A percentile compares a stretch with the other conserved stretches of the same genome.
phyloP scores from a whole-genome alignment of 208 protist genomes.

The Trichomonas vaginalis region DNA sequence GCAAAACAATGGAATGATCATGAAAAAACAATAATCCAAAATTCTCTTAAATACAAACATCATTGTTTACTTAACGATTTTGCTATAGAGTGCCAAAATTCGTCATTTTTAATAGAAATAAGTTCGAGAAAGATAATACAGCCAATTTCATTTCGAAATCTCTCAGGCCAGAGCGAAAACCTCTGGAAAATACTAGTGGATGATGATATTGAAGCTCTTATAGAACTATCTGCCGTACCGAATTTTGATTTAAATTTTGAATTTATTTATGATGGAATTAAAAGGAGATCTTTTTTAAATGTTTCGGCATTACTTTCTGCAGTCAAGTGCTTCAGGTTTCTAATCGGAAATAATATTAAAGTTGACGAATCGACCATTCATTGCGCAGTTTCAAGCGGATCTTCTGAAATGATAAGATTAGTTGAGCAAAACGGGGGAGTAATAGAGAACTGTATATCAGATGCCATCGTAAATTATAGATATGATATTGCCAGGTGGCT shows the following conservation, averaged over 20 bases:
- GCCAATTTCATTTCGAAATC: neutral
- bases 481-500: neutral
- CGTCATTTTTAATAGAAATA: neutral
- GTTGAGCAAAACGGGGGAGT: neutral
- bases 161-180: neutral
- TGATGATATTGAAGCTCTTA: neutral
- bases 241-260: neutral
- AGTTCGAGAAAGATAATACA: neutral
- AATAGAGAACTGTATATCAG: neutral
- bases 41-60: neutral
- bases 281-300: neutral
- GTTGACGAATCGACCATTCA: neutral
- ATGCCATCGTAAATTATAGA: neutral
- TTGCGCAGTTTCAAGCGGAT: neutral
- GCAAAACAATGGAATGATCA: neutral
- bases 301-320: neutral
- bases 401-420: neutral
- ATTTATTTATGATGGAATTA: neutral
- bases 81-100: neutral
- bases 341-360: neutral
- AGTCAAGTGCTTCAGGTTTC: neutral
- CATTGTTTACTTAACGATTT: neutral
- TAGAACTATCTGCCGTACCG: neutral
- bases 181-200: neutral
- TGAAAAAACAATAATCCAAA: neutral